phyloP scores from a whole-genome alignment of 2,329 filamentous ascomycete species.

The Epichloe hybrida region DNA sequence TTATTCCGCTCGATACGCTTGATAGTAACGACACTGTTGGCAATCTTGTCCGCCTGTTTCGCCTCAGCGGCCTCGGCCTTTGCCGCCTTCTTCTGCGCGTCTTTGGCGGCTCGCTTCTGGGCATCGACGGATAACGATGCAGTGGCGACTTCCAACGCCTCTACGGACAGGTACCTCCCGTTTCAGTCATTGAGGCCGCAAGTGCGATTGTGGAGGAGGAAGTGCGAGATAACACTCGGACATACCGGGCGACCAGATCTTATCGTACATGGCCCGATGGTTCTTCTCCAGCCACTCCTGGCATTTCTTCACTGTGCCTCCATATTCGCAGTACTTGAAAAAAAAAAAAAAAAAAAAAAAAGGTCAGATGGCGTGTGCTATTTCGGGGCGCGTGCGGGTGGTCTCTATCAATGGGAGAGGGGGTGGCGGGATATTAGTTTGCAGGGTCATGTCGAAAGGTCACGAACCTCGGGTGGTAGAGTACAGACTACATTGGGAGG shows the following conservation, averaged over 20 bases:
- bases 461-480: constrained; percentile 48
- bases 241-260: constrained; percentile 76
- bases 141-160: constrained; percentile 72
- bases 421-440: not conserved
- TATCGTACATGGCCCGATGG: constrained; percentile 59
- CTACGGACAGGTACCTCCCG: constrained; percentile 25
- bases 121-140: constrained; percentile 78
- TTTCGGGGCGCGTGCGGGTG: not conserved
- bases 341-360: not conserved
- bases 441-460: constrained; percentile 1
- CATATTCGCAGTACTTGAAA: constrained; percentile 90
- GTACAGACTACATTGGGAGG: constrained; percentile 39
- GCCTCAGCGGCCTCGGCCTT: constrained; percentile 82
- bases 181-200: not conserved
- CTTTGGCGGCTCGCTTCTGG: constrained; percentile 88
- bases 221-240: not conserved
- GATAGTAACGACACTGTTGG: constrained; percentile 71
- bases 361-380: not conserved
- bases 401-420: not conserved
- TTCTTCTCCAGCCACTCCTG: constrained; percentile 82
- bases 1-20: constrained; percentile 98
- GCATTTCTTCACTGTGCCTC: constrained; percentile 91
- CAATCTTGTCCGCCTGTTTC: constrained; percentile 70
- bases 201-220: not conserved
- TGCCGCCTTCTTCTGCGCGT: constrained; percentile 90